Conservation (phyloP, 805 yeast species). For the Kodamaea jinghongensis region DNA sequence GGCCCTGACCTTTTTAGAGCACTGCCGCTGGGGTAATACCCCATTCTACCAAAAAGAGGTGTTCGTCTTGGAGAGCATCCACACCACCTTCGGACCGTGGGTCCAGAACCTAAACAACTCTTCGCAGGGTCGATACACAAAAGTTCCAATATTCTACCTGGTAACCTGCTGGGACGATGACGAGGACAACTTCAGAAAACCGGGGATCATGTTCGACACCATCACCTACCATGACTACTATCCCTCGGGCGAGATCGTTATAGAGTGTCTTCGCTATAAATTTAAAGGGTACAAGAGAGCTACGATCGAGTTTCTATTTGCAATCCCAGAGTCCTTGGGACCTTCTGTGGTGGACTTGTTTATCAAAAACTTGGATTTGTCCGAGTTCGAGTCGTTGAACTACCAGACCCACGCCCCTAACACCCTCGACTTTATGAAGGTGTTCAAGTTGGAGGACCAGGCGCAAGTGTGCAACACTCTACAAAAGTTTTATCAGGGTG, state of each 20-base stretch:
- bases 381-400: slow-evolving; percentile 7
- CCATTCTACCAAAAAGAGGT: slow-evolving; percentile 7
- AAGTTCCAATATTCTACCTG: slow-evolving; percentile 8
- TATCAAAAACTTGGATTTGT: slow-evolving; percentile 3
- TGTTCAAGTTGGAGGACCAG: slow-evolving; percentile 3
- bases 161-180: slow-evolving; percentile 6
- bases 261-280: slow-evolving; percentile 9
- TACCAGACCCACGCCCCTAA: not conserved
- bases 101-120: slow-evolving; percentile 8
- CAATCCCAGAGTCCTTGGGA: slow-evolving; percentile 5
- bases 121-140: slow-evolving; percentile 5
- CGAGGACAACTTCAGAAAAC: slow-evolving; percentile 1
- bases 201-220: slow-evolving; percentile 10
- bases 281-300: slow-evolving; percentile 7
- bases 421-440: slow-evolving; percentile 4
- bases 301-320: slow-evolving; percentile 7
- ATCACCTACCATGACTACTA: slow-evolving; percentile 9
- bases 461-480: not conserved
- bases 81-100: slow-evolving; percentile 11
- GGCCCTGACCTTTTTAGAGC: slow-evolving; percentile 1
- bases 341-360: slow-evolving; percentile 8
- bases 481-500: slow-evolving; percentile 1
- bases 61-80: slow-evolving; percentile 8
- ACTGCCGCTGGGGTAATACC: not conserved
- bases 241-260: slow-evolving; percentile 11